Base-by-base conservation (phyloP, 2,329 filamentous ascomycete species). In the Didymella pinodella region DNA sequence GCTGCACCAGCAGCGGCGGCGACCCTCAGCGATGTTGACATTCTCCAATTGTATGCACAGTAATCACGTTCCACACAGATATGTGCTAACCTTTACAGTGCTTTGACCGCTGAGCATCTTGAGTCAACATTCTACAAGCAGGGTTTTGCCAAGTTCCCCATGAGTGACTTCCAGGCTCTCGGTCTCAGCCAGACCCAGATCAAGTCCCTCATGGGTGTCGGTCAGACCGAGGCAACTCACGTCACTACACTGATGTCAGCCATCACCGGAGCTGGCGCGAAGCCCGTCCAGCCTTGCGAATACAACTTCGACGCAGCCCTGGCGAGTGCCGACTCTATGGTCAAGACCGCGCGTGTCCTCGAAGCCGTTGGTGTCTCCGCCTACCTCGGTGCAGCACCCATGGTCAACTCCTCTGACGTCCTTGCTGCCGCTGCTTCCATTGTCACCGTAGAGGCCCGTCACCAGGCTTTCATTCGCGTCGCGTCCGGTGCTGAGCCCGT, bases 351-450 rank as follows among this genome's bases (percentile, higher is more conserved):
- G 14, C 83, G 84, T 65, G 80, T 92, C 22, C 85, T 93, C 58
- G 90, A 93, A 77, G 89, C 86, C 69, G 84, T 91, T 58, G 89
- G 89, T 75, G 84, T 92, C 31, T 89, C 88, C n/a, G 89, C 89
- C 63, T 84, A 85, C 77, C 85, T 92, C 14, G 90, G 89, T 59
- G 90, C 88, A 26, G 89, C 88, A 14, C 86, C 88, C 4, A 81
- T 91, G 31, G 77, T 92, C 62, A 82, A 84, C 45, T 82, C 83
- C 54, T 79, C 82, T 48, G 81, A 80, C 48, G 85, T 91, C 62
- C 85, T 93, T 49, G 81, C 83, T 60, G 85, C 86, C 20, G 90
- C 90, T 2, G 90, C 83, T 10, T 86, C 86, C 49, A 92, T 93
- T 74, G 83, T 91, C 44, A 90, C 89, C 25, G 84, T 91, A 59